Percentiles rank a stretch among this genome's conserved stretches.
These are phyloP conservation scores for Phytopythium aichiense DNA, from an alignment of 352 stramenopile species.

Conservation along the genomic window DNA sequence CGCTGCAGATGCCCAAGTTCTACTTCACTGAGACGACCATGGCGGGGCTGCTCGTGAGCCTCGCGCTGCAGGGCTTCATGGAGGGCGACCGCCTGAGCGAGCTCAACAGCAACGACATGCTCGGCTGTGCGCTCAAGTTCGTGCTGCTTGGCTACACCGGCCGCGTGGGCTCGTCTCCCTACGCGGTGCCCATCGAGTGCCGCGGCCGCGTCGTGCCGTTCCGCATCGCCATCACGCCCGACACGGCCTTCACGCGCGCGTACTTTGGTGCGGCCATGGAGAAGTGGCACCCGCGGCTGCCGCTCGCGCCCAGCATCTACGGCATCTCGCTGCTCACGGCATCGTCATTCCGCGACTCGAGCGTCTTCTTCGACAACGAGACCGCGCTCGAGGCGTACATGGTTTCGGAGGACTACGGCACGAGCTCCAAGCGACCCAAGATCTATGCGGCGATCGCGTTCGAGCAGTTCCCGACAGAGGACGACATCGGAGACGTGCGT, in stretches of 20 bases:
- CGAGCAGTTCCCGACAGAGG: constrained; percentile 32
- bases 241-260: constrained; percentile 59
- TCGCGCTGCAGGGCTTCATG: constrained; percentile 40
- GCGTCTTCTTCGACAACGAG: constrained; percentile 59
- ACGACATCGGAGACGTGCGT: constrained; percentile 28
- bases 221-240: constrained; percentile 68
- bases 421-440: constrained; percentile 41
- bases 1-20: constrained; percentile 41
- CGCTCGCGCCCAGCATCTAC: constrained; percentile 28
- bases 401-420: constrained; percentile 40
- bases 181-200: constrained; percentile 43
- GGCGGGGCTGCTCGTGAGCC: constrained; percentile 46
- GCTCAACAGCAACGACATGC: constrained; percentile 29
- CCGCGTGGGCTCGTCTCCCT: constrained; percentile 23
- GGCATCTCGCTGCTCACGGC: constrained; percentile 41
- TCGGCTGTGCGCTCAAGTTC: constrained; percentile 45
- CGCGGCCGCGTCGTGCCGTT: constrained; percentile 54
- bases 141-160: constrained; percentile 49
- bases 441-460: constrained; percentile 71
- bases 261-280: constrained; percentile 49
- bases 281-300: constrained; percentile 56
- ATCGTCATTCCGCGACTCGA: constrained; percentile 51
- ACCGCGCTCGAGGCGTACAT: constrained; percentile 51
- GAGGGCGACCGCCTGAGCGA: constrained; percentile 44
- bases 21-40: constrained; percentile 71